A percentile compares a stretch with the other conserved stretches of the same genome.
These are phyloP conservation scores for Trichoderma gracile DNA, from an alignment of 2,329 filamentous ascomycete species.

Conservation along the genomic window DNA sequence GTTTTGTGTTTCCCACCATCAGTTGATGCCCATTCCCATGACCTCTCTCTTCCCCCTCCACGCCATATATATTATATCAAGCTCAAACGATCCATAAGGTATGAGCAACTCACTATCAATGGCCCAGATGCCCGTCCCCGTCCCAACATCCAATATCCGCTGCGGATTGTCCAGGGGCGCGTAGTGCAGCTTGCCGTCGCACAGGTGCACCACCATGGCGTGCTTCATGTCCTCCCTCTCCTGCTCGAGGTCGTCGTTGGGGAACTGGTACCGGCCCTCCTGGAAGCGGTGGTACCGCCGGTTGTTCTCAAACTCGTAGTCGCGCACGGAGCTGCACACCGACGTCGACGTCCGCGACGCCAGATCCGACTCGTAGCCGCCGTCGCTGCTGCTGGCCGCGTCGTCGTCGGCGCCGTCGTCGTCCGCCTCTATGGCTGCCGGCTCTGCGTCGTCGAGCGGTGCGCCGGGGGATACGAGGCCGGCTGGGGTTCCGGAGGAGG, in stretches of 20 bases:
- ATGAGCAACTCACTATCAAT: constrained; percentile 40
- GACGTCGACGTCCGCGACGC: constrained; percentile 29
- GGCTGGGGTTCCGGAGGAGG: background rate
- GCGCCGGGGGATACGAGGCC: background rate
- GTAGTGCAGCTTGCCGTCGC: constrained; percentile 43
- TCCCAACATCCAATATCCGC: constrained; percentile 46
- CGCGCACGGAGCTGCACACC: constrained; percentile 37
- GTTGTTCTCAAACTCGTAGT: constrained; percentile 47
- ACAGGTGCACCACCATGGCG: constrained; percentile 40
- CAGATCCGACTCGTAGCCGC: constrained; percentile 22
- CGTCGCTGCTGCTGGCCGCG: constrained; percentile 6
- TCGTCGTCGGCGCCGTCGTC: background rate
- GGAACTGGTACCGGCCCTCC: constrained; percentile 43
- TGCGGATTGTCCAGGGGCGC: constrained; percentile 44
- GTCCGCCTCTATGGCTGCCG: background rate
- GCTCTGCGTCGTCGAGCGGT: background rate
- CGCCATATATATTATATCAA: background rate
- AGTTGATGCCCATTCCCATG: background rate
- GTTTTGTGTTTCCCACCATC: no score
- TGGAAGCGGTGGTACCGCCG: constrained; percentile 46
- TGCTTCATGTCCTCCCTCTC: constrained; percentile 48
- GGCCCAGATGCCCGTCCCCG: constrained; percentile 44
- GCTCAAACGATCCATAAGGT: background rate
- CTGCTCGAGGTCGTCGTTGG: constrained; percentile 49
- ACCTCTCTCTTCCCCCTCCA: background rate